These are phyloP conservation scores for Neofusicoccum parvum DNA, from an alignment of 2,329 filamentous ascomycete species.

Conservation along the genomic window DNA sequence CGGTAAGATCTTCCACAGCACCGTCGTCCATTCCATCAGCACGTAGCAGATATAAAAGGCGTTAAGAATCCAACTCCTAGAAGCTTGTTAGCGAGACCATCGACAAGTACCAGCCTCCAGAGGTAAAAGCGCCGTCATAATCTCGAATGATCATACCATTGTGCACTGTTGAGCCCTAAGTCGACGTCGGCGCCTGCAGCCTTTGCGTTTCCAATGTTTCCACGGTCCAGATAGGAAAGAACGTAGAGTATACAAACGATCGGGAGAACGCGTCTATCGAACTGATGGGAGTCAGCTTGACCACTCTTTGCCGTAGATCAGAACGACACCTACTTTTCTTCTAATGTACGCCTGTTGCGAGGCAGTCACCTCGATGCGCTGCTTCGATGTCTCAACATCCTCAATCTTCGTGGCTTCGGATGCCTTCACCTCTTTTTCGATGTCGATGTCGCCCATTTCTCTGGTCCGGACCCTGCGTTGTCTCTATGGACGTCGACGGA, in stretches of 20 bases:
- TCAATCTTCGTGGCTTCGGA: not conserved
- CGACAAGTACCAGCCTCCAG: not conserved
- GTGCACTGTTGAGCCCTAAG: constrained; percentile 48
- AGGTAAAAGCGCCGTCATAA: too few relatives aligned
- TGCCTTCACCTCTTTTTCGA: not conserved
- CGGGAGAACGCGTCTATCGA: constrained; percentile 31
- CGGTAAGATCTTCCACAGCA: constrained; percentile 30
- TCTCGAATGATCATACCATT: constrained; percentile 47
- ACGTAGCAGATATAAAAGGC: constrained; percentile 58
- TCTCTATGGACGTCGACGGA: not conserved
- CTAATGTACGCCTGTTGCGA: not conserved
- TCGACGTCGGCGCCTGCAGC: constrained; percentile 33
- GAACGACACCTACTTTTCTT: not conserved
- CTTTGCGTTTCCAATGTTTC: constrained; percentile 46
- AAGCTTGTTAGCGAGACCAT: not conserved
- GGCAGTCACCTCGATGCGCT: not conserved
- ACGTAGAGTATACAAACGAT: constrained; percentile 33
- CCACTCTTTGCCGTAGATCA: not conserved
- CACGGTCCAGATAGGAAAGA: constrained; percentile 31
- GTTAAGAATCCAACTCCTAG: constrained; percentile 56
- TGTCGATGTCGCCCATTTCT: not conserved
- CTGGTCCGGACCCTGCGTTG: too few relatives aligned
- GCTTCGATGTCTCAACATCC: not conserved
- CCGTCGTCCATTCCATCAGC: constrained; percentile 42
- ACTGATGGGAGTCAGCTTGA: constrained; percentile 17